Conservation (phyloP, 495 filamentous ascomycete genomes). For the Aspergillus olivimuriae region DNA sequence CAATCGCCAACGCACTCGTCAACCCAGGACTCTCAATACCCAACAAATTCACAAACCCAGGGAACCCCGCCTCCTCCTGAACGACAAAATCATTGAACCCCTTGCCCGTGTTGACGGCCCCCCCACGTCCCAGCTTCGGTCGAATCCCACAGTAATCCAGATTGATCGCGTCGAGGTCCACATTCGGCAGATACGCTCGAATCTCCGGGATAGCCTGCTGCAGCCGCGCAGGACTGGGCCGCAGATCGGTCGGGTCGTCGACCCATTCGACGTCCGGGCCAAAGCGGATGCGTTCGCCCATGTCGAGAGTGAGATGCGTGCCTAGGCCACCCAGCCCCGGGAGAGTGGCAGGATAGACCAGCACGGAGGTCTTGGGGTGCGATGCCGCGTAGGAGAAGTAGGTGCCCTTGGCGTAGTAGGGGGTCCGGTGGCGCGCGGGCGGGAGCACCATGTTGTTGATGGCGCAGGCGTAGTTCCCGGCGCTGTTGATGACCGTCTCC, state of each 20-base stretch:
- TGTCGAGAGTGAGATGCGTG: slow-evolving; percentile 88
- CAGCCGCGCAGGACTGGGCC: slow-evolving; percentile 51
- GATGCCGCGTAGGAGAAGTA: slow-evolving; percentile 81
- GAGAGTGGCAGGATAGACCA: slow-evolving; percentile 81
- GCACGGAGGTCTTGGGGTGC: slow-evolving; percentile 58
- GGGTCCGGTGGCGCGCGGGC: slow-evolving; percentile 42
- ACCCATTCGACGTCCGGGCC: slow-evolving; percentile 97
- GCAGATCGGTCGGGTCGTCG: slow-evolving; percentile 50
- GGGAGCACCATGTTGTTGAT: slow-evolving; percentile 83
- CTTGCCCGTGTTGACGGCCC: slow-evolving; percentile 50
- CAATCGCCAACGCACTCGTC: slow-evolving; percentile 86
- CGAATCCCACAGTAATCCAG: slow-evolving; percentile 88
- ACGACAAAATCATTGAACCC: slow-evolving; percentile 86
- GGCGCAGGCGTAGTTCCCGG: slow-evolving; percentile 68
- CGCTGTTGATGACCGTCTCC: slow-evolving; percentile 76
- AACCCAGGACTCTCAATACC: slow-evolving; percentile 94
- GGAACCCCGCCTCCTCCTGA: slow-evolving; percentile 68
- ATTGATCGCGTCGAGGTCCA: slow-evolving; percentile 58
- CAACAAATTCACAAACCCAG: slow-evolving; percentile 86
- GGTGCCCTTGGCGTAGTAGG: slow-evolving; percentile 88
- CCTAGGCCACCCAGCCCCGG: slow-evolving; percentile 80
- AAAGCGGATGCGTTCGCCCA: slow-evolving; percentile 80
- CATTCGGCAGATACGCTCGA: slow-evolving; percentile 64
- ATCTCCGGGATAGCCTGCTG: slow-evolving; percentile 68
- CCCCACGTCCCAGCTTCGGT: slow-evolving; percentile 67